Base-by-base conservation (phyloP, 1,284 basidiomycete genomes). In the Cryptococcus neoformans region DNA sequence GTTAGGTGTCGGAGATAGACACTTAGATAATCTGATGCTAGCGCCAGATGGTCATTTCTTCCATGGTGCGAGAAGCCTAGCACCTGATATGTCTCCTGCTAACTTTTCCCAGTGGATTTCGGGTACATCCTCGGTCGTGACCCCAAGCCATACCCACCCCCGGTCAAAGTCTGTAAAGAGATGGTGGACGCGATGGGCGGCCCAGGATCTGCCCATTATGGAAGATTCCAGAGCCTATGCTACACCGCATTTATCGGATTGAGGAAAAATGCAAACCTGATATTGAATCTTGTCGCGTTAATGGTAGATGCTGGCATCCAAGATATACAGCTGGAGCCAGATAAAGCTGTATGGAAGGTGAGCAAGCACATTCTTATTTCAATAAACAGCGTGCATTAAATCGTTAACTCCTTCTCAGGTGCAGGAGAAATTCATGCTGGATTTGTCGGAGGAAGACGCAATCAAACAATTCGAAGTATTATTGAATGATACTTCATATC, bases 121-220 rank as follows among this genome's bases (percentile, higher is more conserved):
- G 95, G 96, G 2, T 99, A 98, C 78, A 99, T 99, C 67, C 83
- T 99, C 7, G 95, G 95, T 2, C 87, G 94, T 6, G 96, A 99
- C 72, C 96, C 96, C 0, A 99, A 99, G 74, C 93, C 94, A 0
- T 97, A 96, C 72, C 93, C 96, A 4, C 96, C 96, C 1, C 90
- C 93, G 1, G 93, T 99, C 67, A 99, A 99, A 77, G 90, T 99
- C 35, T 96, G 93, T 79, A 95, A 96, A 68, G 96, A 99, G 74
- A 99, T 99, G 96, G 92, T 99, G 0, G 96, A 99, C 70, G 94
- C 90, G 7, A 97, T 99, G 94, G 96, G 96, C 14, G 95, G 96
- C 40, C 84, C 89, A n/a, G 83, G 88, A 70, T 93, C 93, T 3
- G 82, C 87, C 14, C 92, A 96, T 73, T 96, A 99, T 75, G 84